Percentiles rank a stretch among this genome's conserved stretches.
Evolutionary conservation across 306 rosid genomes (phyloP).

Genomic region (Echinosophora koreensis): DNA sequence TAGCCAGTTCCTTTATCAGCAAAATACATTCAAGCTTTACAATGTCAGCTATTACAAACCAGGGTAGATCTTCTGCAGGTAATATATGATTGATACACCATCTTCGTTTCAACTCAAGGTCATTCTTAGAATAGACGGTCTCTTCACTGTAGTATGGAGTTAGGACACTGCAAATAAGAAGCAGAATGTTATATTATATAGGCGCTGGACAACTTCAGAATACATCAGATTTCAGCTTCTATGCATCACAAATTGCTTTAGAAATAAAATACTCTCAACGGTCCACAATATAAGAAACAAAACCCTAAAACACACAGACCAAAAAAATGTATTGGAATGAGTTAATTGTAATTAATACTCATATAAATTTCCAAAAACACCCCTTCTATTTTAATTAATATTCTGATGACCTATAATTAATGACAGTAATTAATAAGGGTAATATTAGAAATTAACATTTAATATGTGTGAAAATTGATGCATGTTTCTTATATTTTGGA

Average conservation of each 20-base stretch:
- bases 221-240: constrained; percentile 6
- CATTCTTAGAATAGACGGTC: constrained; percentile 91
- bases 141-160: constrained; percentile 99
- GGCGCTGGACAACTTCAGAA: constrained; percentile 34
- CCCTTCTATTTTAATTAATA: too few species aligned
- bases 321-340: too few species aligned
- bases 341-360: too few species aligned
- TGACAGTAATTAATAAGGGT: too few species aligned
- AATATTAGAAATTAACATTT: too few species aligned
- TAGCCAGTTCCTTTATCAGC: constrained; percentile 20
- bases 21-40: constrained; percentile 38
- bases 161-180: constrained; percentile 70
- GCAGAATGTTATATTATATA: constrained; percentile 33
- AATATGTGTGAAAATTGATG: too few species aligned
- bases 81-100: constrained; percentile 90
- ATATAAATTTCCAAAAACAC: too few species aligned
- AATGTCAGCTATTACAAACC: constrained; percentile 62
- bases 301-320: too few species aligned
- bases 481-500: too few species aligned
- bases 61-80: constrained; percentile 96
- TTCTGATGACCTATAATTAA: too few species aligned
- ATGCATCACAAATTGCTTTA: constrained; percentile 6
- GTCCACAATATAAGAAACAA: too few species aligned
- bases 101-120: constrained; percentile 99
- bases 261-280: too few species aligned